These are phyloP conservation scores for Edaphochlamys debaryana DNA, from an alignment of 139 green algal genomes.

Conservation along the genomic window DNA sequence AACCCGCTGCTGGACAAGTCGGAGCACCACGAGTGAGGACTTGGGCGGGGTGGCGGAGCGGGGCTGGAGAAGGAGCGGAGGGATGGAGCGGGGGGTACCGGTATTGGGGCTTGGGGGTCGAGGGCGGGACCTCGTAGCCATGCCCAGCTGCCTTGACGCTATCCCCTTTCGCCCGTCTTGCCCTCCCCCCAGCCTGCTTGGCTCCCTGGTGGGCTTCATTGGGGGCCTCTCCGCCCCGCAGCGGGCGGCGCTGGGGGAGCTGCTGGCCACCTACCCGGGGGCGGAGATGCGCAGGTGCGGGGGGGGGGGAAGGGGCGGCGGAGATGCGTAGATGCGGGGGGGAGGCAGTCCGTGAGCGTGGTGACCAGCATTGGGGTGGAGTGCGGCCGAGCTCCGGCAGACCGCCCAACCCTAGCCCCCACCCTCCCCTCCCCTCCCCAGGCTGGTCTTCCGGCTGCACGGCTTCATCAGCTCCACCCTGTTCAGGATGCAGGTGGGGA, in stretches of 20 bases:
- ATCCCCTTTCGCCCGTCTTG: too few relatives aligned
- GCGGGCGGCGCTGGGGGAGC: constrained; percentile 29
- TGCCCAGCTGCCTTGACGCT: not conserved
- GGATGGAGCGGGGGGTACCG: not conserved
- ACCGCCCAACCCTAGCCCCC: too few relatives aligned
- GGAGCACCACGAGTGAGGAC: constrained; percentile 45
- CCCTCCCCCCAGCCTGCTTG: constrained; percentile 4
- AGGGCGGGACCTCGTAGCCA: not conserved
- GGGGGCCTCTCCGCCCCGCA: constrained; percentile 9
- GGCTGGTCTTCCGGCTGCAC: constrained; percentile 58
- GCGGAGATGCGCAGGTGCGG: constrained; percentile 45
- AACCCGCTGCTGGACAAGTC: constrained; percentile 50
- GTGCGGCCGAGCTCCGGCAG: not conserved
- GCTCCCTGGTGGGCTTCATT: constrained; percentile 10
- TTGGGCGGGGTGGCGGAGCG: too few relatives aligned
- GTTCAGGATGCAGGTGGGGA: constrained; percentile 56
- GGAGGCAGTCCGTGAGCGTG: not conserved
- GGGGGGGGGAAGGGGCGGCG: not conserved
- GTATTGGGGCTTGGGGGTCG: not conserved
- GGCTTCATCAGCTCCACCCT: constrained; percentile 76
- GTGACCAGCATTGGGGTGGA: not conserved
- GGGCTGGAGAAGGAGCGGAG: too few relatives aligned
- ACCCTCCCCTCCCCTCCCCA: too few relatives aligned
- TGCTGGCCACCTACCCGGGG: constrained; percentile 34
- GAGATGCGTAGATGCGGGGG: constrained; percentile 10